phyloP scores from a whole-genome alignment of 2,329 filamentous ascomycete species.

The Aureobasidium namibiae region DNA sequence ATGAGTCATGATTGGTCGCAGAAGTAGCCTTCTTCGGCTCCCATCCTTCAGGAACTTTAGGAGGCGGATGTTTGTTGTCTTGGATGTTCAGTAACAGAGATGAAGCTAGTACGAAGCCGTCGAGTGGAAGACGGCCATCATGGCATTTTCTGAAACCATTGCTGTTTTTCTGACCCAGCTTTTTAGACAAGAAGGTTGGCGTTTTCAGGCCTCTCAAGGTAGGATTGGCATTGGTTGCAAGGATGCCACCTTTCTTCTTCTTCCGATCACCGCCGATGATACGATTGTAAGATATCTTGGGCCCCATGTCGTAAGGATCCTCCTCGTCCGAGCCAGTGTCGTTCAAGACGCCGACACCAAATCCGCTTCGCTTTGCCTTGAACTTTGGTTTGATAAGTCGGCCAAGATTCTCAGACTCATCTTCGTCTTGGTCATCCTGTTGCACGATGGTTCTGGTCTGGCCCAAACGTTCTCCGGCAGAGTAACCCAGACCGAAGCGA shows the following conservation, averaged over 20 bases:
- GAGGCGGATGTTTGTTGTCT: slow-evolving; percentile 52
- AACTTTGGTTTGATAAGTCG: slow-evolving; percentile 26
- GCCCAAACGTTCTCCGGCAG: slow-evolving; percentile 47
- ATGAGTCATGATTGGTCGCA: slow-evolving; percentile 17
- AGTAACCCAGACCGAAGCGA: slow-evolving; percentile 61
- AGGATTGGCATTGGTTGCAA: slow-evolving; percentile 18
- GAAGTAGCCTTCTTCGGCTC: slow-evolving; percentile 42
- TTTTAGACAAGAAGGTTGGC: slow-evolving; percentile 70
- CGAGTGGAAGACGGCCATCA: slow-evolving; percentile 70
- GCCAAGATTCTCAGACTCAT: slow-evolving; percentile 26
- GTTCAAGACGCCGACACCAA: slow-evolving; percentile 83
- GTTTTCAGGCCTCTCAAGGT: slow-evolving; percentile 25
- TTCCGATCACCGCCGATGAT: slow-evolving; percentile 74
- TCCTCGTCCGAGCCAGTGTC: slow-evolving; percentile 93
- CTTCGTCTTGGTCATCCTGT: slow-evolving; percentile 24
- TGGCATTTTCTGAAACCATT: slow-evolving; percentile 61
- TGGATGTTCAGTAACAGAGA: slow-evolving; percentile 33
- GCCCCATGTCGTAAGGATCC: slow-evolving; percentile 86
- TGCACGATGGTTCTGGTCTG: slow-evolving; percentile 3
- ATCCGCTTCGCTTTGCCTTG: slow-evolving; percentile 58
- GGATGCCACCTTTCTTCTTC: slow-evolving; percentile 43
- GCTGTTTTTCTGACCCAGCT: slow-evolving; percentile 34
- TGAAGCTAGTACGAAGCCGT: slow-evolving; percentile 67
- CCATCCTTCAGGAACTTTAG: slow-evolving; percentile 66
- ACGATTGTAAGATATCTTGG: slow-evolving; percentile 79